Evolutionary conservation across 78 protist genomes (phyloP).

Genomic region (Capsaspora owczarzaki): DNA sequence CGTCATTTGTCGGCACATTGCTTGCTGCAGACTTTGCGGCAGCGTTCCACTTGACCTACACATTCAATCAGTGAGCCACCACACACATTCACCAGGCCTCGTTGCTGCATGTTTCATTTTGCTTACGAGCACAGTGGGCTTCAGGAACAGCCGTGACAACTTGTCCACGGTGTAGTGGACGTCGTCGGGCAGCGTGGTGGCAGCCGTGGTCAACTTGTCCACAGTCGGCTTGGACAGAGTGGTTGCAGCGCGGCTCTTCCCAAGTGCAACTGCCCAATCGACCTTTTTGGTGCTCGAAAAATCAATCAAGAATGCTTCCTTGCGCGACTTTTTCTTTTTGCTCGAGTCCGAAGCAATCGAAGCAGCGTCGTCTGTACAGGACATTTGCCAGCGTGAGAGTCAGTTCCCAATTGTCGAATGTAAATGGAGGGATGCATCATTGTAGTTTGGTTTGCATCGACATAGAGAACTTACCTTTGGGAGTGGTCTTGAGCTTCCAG

Average conservation of each 20-base stretch:
- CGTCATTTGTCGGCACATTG: background rate
- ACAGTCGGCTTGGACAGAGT: conserved; percentile 9
- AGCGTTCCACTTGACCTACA: no score
- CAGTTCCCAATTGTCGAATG: no score
- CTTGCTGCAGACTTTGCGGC: background rate
- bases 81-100: no score
- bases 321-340: conserved; percentile 9
- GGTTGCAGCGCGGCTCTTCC: conserved; percentile 26
- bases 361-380: background rate
- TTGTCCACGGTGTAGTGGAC: conserved; percentile 26
- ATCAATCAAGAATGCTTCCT: conserved; percentile 21
- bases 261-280: background rate
- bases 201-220: conserved; percentile 20
- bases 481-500: no score
- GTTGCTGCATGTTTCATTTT: no score
- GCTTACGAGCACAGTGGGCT: no score
- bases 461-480: no score
- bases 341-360: background rate
- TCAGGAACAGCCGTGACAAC: conserved; percentile 45
- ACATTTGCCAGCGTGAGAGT: no score
- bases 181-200: conserved; percentile 55
- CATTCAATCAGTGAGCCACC: no score
- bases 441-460: no score
- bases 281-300: conserved; percentile 9
- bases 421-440: no score